Percentiles rank a stretch among this genome's conserved stretches.
These are phyloP conservation scores for Suillus subalutaceus DNA, from an alignment of 768 basidiomycete genomes.

Conservation along the genomic window DNA sequence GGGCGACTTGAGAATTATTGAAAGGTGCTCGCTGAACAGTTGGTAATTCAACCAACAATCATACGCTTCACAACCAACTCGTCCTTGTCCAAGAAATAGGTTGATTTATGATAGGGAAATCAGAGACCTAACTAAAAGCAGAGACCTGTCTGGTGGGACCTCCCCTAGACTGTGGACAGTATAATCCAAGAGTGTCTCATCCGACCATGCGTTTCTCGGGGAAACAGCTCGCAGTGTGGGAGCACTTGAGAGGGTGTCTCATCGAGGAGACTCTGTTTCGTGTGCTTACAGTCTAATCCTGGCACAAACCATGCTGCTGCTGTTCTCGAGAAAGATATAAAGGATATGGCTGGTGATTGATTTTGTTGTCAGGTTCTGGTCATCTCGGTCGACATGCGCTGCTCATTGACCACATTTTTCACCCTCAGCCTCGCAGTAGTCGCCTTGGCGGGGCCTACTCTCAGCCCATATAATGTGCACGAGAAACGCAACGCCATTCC, in stretches of 20 bases:
- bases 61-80: neutral
- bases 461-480: constrained; percentile 36
- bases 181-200: neutral
- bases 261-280: constrained; percentile 53
- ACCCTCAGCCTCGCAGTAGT: constrained; percentile 21
- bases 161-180: neutral
- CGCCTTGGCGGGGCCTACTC: constrained; percentile 19
- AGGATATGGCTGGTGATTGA: constrained; percentile 11
- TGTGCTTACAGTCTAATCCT: constrained; percentile 38
- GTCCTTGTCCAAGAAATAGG: neutral
- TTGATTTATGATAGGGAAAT: neutral
- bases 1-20: neutral
- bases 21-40: neutral
- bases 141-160: neutral
- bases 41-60: neutral
- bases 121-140: neutral
- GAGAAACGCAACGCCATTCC: constrained; percentile 42
- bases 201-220: constrained; percentile 2
- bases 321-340: constrained; percentile 8
- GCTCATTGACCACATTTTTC: constrained; percentile 19
- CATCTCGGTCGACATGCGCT: constrained; percentile 11
- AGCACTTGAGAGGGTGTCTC: constrained; percentile 29
- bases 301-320: constrained; percentile 16
- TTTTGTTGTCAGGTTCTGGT: neutral
- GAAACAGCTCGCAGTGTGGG: constrained; percentile 5